Conservation (phyloP, 164 flowering plant genomes). For the Kingdonia uniflora region DNA sequence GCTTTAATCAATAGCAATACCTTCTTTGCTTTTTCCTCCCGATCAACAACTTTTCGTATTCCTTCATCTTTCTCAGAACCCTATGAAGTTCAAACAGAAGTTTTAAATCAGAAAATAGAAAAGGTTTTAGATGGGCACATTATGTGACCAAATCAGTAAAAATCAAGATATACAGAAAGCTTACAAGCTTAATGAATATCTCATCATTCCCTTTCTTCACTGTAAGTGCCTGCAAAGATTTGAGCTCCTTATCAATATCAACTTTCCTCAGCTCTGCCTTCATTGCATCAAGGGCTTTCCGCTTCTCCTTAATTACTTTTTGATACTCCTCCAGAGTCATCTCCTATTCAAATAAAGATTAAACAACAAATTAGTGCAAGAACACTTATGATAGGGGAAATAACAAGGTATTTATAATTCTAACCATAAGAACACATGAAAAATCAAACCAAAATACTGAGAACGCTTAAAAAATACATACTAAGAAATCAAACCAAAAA, state of each 20-base stretch:
- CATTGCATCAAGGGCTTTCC: constrained; percentile 39
- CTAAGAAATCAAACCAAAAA: no score
- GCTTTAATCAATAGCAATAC: no score
- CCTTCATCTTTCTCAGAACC: constrained; percentile 25
- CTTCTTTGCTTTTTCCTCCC: constrained; percentile 32
- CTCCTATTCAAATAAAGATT: constrained; percentile 27
- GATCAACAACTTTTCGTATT: constrained; percentile 24
- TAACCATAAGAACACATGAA: no score
- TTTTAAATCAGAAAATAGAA: no score
- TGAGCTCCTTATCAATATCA: constrained; percentile 24
- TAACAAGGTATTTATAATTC: no score
- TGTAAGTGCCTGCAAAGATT: constrained; percentile 42
- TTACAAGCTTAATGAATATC: constrained; percentile 40
- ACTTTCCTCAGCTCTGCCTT: constrained; percentile 41
- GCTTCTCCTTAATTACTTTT: constrained; percentile 54
- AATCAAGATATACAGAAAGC: constrained; percentile 1
- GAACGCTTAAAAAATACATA: no score
- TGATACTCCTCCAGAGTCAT: constrained; percentile 80
- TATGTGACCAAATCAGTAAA: background rate
- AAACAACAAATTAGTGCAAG: constrained; percentile 1
- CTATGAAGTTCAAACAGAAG: constrained; percentile 8
- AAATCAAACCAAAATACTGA: no score
- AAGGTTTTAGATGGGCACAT: background rate
- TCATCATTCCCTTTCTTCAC: constrained; percentile 42
- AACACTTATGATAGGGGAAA: background rate